A percentile compares a stretch with the other conserved stretches of the same genome.
Conservation (phyloP, 1,284 basidiomycete species). For the Boletus chippewaensis region DNA sequence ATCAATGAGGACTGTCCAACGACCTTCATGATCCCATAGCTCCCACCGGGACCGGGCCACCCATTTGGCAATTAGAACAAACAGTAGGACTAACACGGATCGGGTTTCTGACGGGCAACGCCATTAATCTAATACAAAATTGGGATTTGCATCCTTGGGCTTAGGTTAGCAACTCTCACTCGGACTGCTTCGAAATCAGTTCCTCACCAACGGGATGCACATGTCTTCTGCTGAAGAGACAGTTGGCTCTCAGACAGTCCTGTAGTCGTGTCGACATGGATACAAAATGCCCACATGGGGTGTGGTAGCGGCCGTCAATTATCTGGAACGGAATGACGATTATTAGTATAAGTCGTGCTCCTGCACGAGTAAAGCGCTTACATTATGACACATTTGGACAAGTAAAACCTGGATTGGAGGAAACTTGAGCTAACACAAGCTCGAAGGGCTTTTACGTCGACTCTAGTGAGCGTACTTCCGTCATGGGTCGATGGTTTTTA, state of each 20-base stretch:
- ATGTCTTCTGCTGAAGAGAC: slow-evolving; percentile 67
- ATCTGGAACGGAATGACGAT: slow-evolving; percentile 39
- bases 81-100: slow-evolving; percentile 60
- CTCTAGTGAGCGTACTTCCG: slow-evolving; percentile 14
- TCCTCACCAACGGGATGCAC: slow-evolving; percentile 49
- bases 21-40: slow-evolving; percentile 19
- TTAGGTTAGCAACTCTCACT: slow-evolving; percentile 16
- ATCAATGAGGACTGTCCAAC: neutral
- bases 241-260: slow-evolving; percentile 59
- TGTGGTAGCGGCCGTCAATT: slow-evolving; percentile 71
- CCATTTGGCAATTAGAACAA: slow-evolving; percentile 49
- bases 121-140: slow-evolving; percentile 61
- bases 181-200: neutral
- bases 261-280: slow-evolving; percentile 63
- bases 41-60: slow-evolving; percentile 16
- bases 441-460: slow-evolving; percentile 19
- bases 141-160: slow-evolving; percentile 52
- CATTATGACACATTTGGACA: slow-evolving; percentile 67
- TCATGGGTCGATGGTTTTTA: slow-evolving; percentile 25
- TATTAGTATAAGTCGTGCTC: slow-evolving; percentile 3
- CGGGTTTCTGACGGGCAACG: slow-evolving; percentile 61
- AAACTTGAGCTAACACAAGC: slow-evolving; percentile 12
- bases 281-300: slow-evolving; percentile 66
- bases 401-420: slow-evolving; percentile 17
- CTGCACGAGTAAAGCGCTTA: slow-evolving; percentile 34